Evolutionary conservation across 257 asterid species (phyloP), one percentile per base, ranked within the genome.

Genomic region (Solanum acaule): DNA sequence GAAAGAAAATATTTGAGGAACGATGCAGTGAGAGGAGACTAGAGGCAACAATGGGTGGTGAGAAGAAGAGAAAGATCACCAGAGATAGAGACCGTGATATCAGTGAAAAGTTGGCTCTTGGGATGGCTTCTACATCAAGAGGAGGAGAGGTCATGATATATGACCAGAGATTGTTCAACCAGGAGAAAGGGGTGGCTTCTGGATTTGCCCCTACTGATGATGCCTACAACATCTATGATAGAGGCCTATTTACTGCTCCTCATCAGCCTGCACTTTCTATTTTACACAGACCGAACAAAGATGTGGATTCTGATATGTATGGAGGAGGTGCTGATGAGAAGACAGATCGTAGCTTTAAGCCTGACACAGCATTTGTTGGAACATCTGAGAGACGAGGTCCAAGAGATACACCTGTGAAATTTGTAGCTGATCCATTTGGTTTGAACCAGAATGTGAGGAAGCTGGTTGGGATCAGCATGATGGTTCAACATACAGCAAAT

Each of bases 371-470:
- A 81, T 96, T 96, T 2, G 98, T 34, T 34, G 1, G 37, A 34
- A 34, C 37, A 34, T 34, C 37, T 34, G 37, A 95, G 90, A 93
- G 93, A 79, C 25, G 92, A 20, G 97, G 95, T 5, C 94, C 95
- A 2, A 89, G 99, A 88, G 97, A 95, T 25, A 87, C 95, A 56
- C 98, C 98, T 15, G 93, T 95, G 38, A 96, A 96, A 93, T 95
- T 94, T 77, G 98, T 95, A 88, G 98, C 94, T 88, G 98, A 96
- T 94, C 98, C 98, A 15, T 96, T 95, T 40, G 98, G 98, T 87
- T 90, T 96, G 89, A 96, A 95, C 89, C 96, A 95, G 38, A 35
- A 35, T 35, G 38, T 35, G 38, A 35, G 38, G 8, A 35, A 6
- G 38, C 38, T 35, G 38, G 38, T 6, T 35, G 38, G 38, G 38